phyloP scores from a whole-genome alignment of 78 protist species.

The Chrysochromulina tobinii region DNA sequence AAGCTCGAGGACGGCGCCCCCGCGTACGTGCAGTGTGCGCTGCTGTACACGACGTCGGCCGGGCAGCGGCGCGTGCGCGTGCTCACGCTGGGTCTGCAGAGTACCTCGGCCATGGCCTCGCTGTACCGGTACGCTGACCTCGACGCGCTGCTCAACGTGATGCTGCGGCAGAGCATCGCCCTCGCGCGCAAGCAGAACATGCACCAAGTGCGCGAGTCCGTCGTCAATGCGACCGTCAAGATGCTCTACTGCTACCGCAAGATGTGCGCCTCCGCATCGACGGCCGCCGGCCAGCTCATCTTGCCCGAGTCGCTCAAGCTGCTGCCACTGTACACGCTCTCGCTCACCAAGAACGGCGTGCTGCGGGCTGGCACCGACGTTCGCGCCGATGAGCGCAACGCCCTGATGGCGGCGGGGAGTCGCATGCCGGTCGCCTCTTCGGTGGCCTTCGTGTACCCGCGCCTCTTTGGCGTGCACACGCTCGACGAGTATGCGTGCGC shows the following conservation, averaged over 20 bases:
- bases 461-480: neutral
- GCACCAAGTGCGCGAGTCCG: neutral
- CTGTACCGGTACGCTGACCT: constrained; percentile 50
- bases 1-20: neutral
- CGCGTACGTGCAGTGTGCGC: neutral
- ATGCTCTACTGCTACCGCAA: neutral
- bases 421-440: neutral
- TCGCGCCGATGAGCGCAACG: neutral
- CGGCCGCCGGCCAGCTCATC: constrained; percentile 57
- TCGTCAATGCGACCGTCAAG: neutral
- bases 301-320: constrained; percentile 74
- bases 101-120: neutral
- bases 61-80: constrained; percentile 49
- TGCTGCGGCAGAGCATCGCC: neutral
- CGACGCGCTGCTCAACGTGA: constrained; percentile 22
- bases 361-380: constrained; percentile 14
- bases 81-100: neutral
- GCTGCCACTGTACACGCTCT: constrained; percentile 50
- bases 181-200: neutral
- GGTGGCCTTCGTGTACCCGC: neutral
- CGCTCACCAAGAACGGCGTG: neutral
- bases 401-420: neutral
- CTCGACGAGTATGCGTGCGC: neutral
- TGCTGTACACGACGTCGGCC: constrained; percentile 14
- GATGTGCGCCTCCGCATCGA: constrained; percentile 40